Percentiles rank a stretch among this genome's conserved stretches.
These are phyloP conservation scores for Wallacemonas sp. DNA, from an alignment of 208 protist species.

Conservation along the genomic window DNA sequence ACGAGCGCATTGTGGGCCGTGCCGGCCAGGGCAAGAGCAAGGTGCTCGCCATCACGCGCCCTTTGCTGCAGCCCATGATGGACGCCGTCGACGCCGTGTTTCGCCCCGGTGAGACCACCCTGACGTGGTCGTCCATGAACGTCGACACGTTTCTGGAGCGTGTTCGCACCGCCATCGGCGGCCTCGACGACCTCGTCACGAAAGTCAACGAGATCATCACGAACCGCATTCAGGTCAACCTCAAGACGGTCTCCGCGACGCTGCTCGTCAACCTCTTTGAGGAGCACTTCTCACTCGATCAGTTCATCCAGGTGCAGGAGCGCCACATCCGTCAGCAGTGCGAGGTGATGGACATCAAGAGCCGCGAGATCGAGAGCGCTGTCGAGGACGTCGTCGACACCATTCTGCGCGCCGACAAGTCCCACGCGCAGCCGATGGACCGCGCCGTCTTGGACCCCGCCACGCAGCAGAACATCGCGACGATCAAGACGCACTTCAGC, in stretches of 20 bases:
- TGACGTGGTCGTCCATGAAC: conserved; percentile 97
- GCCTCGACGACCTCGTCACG: conserved; percentile 72
- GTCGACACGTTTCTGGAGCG: conserved; percentile 93
- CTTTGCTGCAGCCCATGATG: conserved; percentile 91
- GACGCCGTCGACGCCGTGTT: conserved; percentile 92
- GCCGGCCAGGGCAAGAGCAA: conserved; percentile 36
- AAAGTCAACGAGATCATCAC: conserved; percentile 94
- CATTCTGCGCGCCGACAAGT: conserved; percentile 51
- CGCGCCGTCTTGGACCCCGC: conserved; percentile 51
- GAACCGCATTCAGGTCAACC: conserved; percentile 92
- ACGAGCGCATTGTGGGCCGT: conserved; percentile 85
- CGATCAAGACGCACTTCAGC: conserved; percentile 90
- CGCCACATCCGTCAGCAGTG: conserved; percentile 90
- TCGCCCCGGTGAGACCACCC: conserved; percentile 84
- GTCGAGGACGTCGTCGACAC: conserved; percentile 87
- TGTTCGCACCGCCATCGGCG: conserved; percentile 79
- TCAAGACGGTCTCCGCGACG: conserved; percentile 86
- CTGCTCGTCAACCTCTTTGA: conserved; percentile 86
- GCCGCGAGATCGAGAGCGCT: conserved; percentile 92
- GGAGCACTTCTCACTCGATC: conserved; percentile 84
- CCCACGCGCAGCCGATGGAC: conserved; percentile 30
- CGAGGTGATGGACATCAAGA: conserved; percentile 93
- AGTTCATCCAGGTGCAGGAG: conserved; percentile 93
- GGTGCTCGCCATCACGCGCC: conserved; percentile 87
- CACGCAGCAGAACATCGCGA: conserved; percentile 79